Conservation (phyloP, 1,284 basidiomycete species). For the Omphalotus olearius region DNA sequence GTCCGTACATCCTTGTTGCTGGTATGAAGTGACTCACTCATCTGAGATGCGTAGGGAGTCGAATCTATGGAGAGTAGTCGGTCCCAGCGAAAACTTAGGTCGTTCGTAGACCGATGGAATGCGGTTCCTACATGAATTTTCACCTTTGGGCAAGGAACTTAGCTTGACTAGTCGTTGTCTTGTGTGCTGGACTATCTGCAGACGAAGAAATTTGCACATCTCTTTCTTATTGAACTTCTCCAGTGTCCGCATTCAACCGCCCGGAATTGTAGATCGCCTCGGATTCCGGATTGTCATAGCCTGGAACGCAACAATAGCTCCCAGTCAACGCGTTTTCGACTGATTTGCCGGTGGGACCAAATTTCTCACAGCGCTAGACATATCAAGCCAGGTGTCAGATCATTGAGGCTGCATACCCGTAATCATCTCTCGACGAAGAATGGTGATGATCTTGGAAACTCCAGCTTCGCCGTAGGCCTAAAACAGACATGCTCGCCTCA, state of each 20-base stretch:
- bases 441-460: slow-evolving; percentile 68
- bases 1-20: background rate
- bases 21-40: background rate
- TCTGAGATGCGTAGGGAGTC: background rate
- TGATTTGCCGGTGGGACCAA: no score
- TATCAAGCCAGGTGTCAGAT: slow-evolving; percentile 82
- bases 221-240: no score
- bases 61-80: background rate
- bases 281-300: no score
- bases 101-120: slow-evolving; percentile 10
- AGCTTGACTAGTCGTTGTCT: no score
- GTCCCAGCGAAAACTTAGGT: slow-evolving; percentile 2
- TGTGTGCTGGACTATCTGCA: no score
- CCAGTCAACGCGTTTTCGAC: slow-evolving; percentile 62
- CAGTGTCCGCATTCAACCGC: no score
- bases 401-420: slow-evolving; percentile 70
- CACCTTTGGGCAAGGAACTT: no score
- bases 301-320: slow-evolving; percentile 26
- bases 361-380: slow-evolving; percentile 7
- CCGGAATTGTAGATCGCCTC: no score
- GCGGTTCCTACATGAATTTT: background rate
- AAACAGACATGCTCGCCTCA: background rate
- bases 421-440: slow-evolving; percentile 79
- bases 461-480: slow-evolving; percentile 83
- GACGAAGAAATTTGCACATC: no score